Evolutionary conservation across 345 rosid genomes (phyloP), one percentile per base, ranked within the genome.

Genomic region (Melaleuca alternifolia): DNA sequence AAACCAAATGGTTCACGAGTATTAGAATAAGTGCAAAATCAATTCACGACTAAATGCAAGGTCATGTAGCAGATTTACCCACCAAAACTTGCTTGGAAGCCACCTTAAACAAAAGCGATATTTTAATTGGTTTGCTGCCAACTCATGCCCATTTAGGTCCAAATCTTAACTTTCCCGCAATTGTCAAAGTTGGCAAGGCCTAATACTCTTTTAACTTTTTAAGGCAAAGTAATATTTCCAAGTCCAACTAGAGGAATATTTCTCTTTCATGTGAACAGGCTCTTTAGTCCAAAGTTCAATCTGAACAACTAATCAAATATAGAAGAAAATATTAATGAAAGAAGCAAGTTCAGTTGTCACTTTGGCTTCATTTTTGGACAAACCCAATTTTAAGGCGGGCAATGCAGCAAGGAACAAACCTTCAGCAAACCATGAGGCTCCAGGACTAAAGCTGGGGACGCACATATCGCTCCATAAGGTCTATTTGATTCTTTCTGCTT

Each of bases 391-490:
- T 48, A 37, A 61, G 51, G 30, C 6, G 2, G 53, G 59, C 28
- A 61, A 83, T n/a, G 65, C 85, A 12, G 65, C 48, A 85, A 50
- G 41, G 12, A 48, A 85, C 91, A 44, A 83, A 96, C 99, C 99
- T 95, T 93, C 76, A 97, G 96, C 84, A 97, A 92, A 85, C 98
- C 99, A 90, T 96, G 94, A 83, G 98, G 94, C 90, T 94, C 99
- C 76, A 97, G 91, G 85, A 96, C 98, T 84, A 96, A 87, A 86
- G 99, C 98, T 85, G 99, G 99, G 85, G 99, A 95, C 20, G 99
- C 98, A 91, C 99, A 97, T 51, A 95, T 94, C n/a, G 98, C 99
- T 85, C 96, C 99, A 86, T 97, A 97, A 28, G 96, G 98, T 89
- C 88, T 91, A 91, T 93, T 94, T 83, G 94, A 89, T 86, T 94